Evolutionary conservation across 495 filamentous ascomycete genomes (phyloP), one percentile per base, ranked within the genome.

Genomic region (Delitschia confertaspora): DNA sequence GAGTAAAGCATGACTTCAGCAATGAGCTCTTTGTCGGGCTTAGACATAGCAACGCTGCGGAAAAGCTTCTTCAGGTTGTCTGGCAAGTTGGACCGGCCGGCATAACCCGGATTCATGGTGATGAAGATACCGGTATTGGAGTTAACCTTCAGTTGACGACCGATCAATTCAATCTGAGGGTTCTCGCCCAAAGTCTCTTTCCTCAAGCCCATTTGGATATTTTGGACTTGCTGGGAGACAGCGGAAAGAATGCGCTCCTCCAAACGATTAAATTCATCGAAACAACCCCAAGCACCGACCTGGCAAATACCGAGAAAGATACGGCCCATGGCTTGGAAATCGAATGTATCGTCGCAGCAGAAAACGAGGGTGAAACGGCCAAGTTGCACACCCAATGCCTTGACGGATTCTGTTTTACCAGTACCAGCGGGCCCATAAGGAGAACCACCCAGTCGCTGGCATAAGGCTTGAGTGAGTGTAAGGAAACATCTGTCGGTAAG

Each of bases 1-100:
- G 91, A 99, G 69, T 93, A 99, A 16, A 99, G 79, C 91, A 96
- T 99, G 42, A 99, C 91, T 68, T 99, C 91, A 13, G 91, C 82
- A 65, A 99, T 99, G 49, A 96, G 83, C 61, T 99, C 91, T 64
- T 99, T 99, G 67, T 99, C 91, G 0, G 91, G 91, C 63, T 96
- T 95, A 6, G 93, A 96, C 91, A 99, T 99, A 29, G 91, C 91
- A 33, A 99, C 91, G 58, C 93, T 96, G 55, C 91, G 77, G 77
- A 99, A 99, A 16, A 99, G 70, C 66, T 99, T 99, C 74, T 99
- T 99, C 63, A 99, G 63, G 60, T 99, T 99, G 64, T 99, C 91
- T 1, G 91, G 91, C 55, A 99, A 67, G 64, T 96, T 99, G 23
- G 91, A 99, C 60, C 91, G 82, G 38, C 91, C 91, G 27, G 91